phyloP scores from a whole-genome alignment of 2,329 filamentous ascomycete genomes.

The Elsinoe fawcettii region DNA sequence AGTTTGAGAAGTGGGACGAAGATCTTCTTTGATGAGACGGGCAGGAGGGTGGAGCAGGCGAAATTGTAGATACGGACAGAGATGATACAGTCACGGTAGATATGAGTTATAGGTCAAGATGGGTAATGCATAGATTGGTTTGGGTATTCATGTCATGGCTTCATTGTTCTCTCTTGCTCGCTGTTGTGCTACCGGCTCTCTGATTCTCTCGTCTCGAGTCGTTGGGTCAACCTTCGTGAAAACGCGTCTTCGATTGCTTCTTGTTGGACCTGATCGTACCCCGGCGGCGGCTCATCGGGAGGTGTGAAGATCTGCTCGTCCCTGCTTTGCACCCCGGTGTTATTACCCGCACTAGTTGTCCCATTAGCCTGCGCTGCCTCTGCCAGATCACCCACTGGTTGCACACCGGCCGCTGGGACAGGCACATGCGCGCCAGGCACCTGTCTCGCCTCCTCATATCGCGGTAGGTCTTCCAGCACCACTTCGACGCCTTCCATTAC shows the following conservation, averaged over 20 bases:
- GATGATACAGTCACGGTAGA: not conserved
- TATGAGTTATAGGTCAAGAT: not conserved
- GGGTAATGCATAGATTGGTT: slow-evolving; percentile 1
- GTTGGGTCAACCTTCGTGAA: slow-evolving; percentile 41
- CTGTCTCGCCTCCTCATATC: slow-evolving; percentile 58
- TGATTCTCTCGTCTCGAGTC: not conserved
- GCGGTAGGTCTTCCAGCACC: slow-evolving; percentile 73
- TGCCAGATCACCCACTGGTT: slow-evolving; percentile 25
- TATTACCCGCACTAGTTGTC: slow-evolving; percentile 20
- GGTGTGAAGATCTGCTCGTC: slow-evolving; percentile 34
- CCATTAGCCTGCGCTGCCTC: slow-evolving; percentile 20
- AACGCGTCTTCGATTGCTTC: slow-evolving; percentile 67
- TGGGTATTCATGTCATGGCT: slow-evolving; percentile 5
- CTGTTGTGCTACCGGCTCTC: slow-evolving; percentile 1
- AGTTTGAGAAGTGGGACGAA: slow-evolving; percentile 38
- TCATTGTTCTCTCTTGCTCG: not conserved
- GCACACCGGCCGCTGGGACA: slow-evolving; percentile 22
- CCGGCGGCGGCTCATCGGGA: slow-evolving; percentile 73
- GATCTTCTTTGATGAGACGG: slow-evolving; percentile 49
- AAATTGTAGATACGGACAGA: slow-evolving; percentile 14
- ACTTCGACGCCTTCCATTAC: slow-evolving; percentile 46
- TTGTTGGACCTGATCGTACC: slow-evolving; percentile 85
- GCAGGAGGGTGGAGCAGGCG: slow-evolving; percentile 36
- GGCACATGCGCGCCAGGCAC: slow-evolving; percentile 31
- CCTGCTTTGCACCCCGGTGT: slow-evolving; percentile 15